Percentiles rank a stretch among this genome's conserved stretches.
Evolutionary conservation across 2,329 filamentous ascomycete genomes (phyloP).

Genomic region (Fusarium siculi): DNA sequence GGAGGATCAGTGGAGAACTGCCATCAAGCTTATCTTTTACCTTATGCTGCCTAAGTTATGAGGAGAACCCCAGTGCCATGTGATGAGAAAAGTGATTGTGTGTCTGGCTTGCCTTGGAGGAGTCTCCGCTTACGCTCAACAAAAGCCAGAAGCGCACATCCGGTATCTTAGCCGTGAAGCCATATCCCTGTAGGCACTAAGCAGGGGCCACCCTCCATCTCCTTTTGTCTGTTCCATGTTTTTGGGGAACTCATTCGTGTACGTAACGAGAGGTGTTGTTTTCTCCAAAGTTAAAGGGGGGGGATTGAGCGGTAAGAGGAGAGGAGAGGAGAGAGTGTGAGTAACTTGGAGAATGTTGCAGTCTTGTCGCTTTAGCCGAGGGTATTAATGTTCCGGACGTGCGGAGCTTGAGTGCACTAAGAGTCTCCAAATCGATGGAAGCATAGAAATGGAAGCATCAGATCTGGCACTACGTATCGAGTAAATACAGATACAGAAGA

Average conservation of each 20-base stretch:
- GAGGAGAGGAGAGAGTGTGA: conserved; percentile 4
- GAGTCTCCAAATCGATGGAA: conserved; percentile 13
- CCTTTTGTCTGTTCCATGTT: not conserved
- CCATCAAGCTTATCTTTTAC: conserved; percentile 34
- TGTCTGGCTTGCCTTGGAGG: not conserved
- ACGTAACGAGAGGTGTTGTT: conserved; percentile 9
- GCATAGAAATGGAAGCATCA: not conserved
- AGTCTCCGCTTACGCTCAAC: conserved; percentile 11
- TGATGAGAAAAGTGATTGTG: conserved; percentile 24
- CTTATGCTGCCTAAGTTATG: not conserved
- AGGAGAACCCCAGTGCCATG: conserved; percentile 16
- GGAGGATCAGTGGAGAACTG: conserved; percentile 26
- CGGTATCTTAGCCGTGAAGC: conserved; percentile 24
- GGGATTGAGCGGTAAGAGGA: conserved; percentile 9
- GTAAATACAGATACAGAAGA: not conserved
- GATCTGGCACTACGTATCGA: not conserved
- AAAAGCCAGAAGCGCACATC: conserved; percentile 4
- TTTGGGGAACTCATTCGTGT: conserved; percentile 16
- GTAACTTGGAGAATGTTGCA: conserved; percentile 33
- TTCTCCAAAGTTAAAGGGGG: conserved; percentile 23
- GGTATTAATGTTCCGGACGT: conserved; percentile 22
- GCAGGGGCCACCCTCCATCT: conserved; percentile 25
- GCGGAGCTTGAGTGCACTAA: conserved; percentile 18
- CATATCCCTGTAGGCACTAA: conserved; percentile 4
- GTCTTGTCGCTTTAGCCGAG: conserved; percentile 24